Conservation (phyloP, 345 rosid genomes). For the Clarkia xantiana region DNA sequence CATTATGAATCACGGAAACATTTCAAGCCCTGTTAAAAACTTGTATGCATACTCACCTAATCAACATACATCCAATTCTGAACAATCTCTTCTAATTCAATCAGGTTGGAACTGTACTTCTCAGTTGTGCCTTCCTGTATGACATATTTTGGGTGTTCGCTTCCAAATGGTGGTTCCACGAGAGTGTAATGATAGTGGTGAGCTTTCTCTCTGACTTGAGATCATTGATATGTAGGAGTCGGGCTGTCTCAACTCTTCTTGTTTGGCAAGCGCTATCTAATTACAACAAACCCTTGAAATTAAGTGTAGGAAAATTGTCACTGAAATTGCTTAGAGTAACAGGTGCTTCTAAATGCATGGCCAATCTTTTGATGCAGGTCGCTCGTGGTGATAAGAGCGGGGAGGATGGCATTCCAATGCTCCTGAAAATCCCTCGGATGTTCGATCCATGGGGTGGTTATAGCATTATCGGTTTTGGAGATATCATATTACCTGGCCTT, state of each 20-base stretch:
- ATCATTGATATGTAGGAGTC: no score
- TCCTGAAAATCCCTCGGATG: conserved; percentile 87
- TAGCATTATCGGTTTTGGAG: conserved; percentile 96
- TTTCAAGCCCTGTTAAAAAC: background rate
- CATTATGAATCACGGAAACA: no score
- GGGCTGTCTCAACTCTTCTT: no score
- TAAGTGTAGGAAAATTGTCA: no score
- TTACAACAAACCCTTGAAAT: no score
- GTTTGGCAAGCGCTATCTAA: no score
- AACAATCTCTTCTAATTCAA: conserved; percentile 9
- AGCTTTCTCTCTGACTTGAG: conserved; percentile 11
- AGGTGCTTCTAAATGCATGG: background rate
- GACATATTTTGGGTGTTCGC: conserved; percentile 98
- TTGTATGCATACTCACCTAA: background rate
- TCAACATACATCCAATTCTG: no score
- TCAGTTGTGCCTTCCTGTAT: conserved; percentile 84
- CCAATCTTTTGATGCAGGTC: conserved; percentile 28
- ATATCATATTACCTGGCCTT: conserved; percentile 87
- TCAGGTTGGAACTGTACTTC: conserved; percentile 95
- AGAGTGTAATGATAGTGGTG: conserved; percentile 99
- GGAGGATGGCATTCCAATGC: conserved; percentile 94
- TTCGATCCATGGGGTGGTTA: conserved; percentile 99
- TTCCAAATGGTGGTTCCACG: conserved; percentile 90
- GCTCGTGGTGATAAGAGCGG: conserved; percentile 97
- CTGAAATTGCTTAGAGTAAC: background rate